Evolutionary conservation across 2,329 filamentous ascomycete species (phyloP), one percentile per base, ranked within the genome.

Genomic region (Pseudogymnoascus sp.): DNA sequence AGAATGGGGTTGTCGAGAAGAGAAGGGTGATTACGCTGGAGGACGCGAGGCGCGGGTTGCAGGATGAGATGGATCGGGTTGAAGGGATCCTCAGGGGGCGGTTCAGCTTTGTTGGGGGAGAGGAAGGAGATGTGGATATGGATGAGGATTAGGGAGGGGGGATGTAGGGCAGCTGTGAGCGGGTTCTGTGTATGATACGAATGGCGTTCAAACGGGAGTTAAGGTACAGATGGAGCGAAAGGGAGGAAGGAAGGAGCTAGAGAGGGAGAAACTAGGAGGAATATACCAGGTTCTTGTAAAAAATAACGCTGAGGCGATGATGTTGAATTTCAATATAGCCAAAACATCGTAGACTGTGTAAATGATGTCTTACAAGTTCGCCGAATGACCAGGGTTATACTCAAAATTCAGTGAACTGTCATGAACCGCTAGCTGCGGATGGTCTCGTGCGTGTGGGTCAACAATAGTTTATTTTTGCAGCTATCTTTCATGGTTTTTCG

Each of bases 11-110:
- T 70, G 65, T 75, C 66, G 69, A 75, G 12, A 89, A 88, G 77
- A 85, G 92, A 66, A 88, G 84, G 72, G 86, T 97, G 37, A 83
- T 97, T 14, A 96, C 91, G 33, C 77, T 99, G 62, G 89, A 89
- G 31, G 92, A 96, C 73, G 79, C 97, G 61, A 84, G 92, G 71
- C 91, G 88, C 75, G 89, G 93, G 73, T 99, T 97, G 74, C 90
- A 96, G 76, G 85, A 84, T 23, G 92, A 97, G 75, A 78, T 99
- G 71, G 94, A 99, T 76, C 83, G 91, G 66, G 88, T 94, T 68
- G 90, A 89, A 61, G 89, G 90, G 62, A 92, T 97, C 73, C 87
- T 94, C 76, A 90, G 90, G 72, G 92, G 95, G 64, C 86, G 95
- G 72, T 97, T 95, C 79, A 89, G 89, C 14, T 90, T 97, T 72